Percentiles rank a stretch among this genome's conserved stretches.
Evolutionary conservation across 73 alveolate genomes (phyloP).

Genomic region (Paramecium primaurelia): DNA sequence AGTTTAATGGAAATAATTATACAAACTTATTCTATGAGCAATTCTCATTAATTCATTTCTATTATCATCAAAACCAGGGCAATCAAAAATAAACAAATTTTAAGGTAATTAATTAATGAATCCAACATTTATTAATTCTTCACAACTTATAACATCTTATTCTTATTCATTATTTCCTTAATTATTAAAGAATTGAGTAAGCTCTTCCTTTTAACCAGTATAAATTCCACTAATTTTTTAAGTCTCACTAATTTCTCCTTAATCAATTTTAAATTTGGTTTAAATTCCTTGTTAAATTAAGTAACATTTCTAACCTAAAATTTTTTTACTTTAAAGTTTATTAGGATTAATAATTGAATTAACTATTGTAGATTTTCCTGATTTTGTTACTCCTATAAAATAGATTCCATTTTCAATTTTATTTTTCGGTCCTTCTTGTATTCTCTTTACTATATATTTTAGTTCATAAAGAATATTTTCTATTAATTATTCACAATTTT

Average conservation of each 20-base stretch:
- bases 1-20: not conserved
- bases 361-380: not conserved
- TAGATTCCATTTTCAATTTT: not conserved
- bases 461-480: not conserved
- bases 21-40: not conserved
- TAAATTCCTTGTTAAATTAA: not conserved
- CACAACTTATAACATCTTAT: not conserved
- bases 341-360: not conserved
- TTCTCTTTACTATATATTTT: not conserved
- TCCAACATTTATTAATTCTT: not conserved
- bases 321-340: not conserved
- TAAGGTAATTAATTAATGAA: not conserved
- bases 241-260: not conserved
- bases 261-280: not conserved
- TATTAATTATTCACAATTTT: not conserved
- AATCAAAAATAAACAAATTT: not conserved
- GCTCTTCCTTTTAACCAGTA: not conserved
- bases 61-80: not conserved
- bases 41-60: not conserved
- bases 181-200: not conserved
- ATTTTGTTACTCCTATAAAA: not conserved
- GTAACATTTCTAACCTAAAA: not conserved
- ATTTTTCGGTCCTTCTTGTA: not conserved
- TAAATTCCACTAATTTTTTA: not conserved
- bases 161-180: not conserved